Base-by-base conservation (phyloP, 306 rosid genomes). In the Trifolium pratense region DNA sequence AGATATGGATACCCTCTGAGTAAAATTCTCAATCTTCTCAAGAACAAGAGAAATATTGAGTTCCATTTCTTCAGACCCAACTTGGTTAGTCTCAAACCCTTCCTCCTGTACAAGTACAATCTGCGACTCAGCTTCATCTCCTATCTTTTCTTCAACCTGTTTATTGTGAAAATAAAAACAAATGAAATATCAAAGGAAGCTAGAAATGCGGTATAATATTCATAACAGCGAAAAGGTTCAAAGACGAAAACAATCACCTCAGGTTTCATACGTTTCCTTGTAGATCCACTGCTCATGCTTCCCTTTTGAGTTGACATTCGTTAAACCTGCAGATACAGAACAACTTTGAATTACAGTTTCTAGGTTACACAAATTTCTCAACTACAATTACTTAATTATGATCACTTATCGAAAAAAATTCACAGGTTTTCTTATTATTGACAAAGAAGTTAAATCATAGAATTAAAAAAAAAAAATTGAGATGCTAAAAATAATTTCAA, bases 1-100 rank as follows among this genome's bases (percentile, higher is more conserved):
- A 70, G 15, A 71, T 49, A 51, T 14, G 68, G 32, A 65, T 87
- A 93, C 97, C 92, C 85, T 86, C 80, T 89, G 87, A 49, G 96
- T 89, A 83, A 87, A 93, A 63, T 77, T 79, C 43, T 93, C 92
- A 5, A 87, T 91, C 82, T 85, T 91, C 77, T 85, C 92, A 3
- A 89, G 79, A 71, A 89, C 80, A 42, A 78, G 88, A 77, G 84
- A 56, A 78, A 93, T 76, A 49, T 71, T 65, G 34, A 89, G 86
- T 71, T 93, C 96, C 82, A 91, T 82, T 78, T 89, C 97, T 75
- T 86, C 93, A 7, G 96, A 89, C 66, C 83, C 89, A 32, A 70
- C 55, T 62, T 69, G 23, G 43, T 62, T 55, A 0, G 77, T 66
- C 75, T 79, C 96, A 23, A 57, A 70, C 32, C 78, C 92, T 69